A percentile compares a stretch with the other conserved stretches of the same genome.
These are phyloP conservation scores for Starmerella bacillaris DNA, from an alignment of 805 yeast genomes.

Conservation along the genomic window DNA sequence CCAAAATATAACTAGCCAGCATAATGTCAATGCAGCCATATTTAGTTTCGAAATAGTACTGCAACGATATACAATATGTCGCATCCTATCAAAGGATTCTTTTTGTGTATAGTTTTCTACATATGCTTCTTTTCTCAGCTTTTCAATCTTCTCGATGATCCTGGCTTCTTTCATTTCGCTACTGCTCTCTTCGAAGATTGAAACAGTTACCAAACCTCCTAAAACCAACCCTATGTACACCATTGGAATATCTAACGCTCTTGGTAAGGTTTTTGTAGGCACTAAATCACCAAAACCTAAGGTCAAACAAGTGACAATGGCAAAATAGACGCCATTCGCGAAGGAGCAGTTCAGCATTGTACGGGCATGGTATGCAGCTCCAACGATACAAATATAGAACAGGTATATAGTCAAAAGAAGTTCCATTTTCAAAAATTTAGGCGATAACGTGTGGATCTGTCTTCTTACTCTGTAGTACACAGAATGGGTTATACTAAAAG, in stretches of 20 bases:
- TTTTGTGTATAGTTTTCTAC: slow-evolving; percentile 10
- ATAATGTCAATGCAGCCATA: slow-evolving; percentile 25
- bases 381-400: slow-evolving; percentile 57
- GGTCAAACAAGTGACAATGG: slow-evolving; percentile 56
- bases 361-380: slow-evolving; percentile 34
- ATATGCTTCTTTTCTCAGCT: neutral
- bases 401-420: slow-evolving; percentile 46
- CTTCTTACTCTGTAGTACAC: slow-evolving; percentile 39
- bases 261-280: slow-evolving; percentile 36
- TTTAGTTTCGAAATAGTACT: slow-evolving; percentile 4
- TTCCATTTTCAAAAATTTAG: slow-evolving; percentile 57
- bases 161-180: slow-evolving; percentile 3
- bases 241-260: slow-evolving; percentile 42
- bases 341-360: slow-evolving; percentile 30
- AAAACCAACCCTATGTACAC: slow-evolving; percentile 53
- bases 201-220: slow-evolving; percentile 46
- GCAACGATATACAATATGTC: slow-evolving; percentile 26
- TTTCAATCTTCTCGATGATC: slow-evolving; percentile 2
- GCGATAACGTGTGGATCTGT: slow-evolving; percentile 38
- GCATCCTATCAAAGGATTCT: slow-evolving; percentile 40
- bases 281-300: slow-evolving; percentile 65
- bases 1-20: slow-evolving; percentile 42
- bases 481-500: slow-evolving; percentile 16
- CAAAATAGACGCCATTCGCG: slow-evolving; percentile 55
- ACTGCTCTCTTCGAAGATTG: slow-evolving; percentile 8